Evolutionary conservation across 768 basidiomycete genomes (phyloP), one percentile per base, ranked within the genome.

Genomic region (Brasilioporus rufonigricans): DNA sequence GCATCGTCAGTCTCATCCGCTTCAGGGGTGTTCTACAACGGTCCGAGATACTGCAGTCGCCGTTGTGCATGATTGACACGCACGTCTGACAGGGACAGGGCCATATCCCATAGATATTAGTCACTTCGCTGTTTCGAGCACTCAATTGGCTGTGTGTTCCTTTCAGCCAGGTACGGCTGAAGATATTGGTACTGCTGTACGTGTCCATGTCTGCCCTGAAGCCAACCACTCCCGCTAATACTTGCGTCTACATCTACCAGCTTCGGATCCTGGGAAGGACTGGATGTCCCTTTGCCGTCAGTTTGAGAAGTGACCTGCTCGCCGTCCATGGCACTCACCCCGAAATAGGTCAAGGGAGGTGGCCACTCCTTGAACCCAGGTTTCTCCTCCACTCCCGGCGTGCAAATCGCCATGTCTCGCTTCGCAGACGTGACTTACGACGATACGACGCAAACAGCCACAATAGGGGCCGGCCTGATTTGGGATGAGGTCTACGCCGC

Each of bases 401-500:
- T 87, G 13, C 82, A 82, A 14, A 85, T 87, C 9, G 68, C 80
- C 9, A 79, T 86, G 81, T 65, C 56, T 36, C 69, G 74, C 2
- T 83, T 85, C 62, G 71, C 72, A 5, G 56, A 76, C 18, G 74
- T 82, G 21, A 69, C 50, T 1, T 83, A 82, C 49, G 64, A 81
- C 43, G 53, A 65, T 2, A 50, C 58, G 0, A 59, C 74, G 0
- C 70, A 76, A 50, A 82, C 77, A 0, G 80, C 66, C 2, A 70
- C 62, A 12, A 57, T 77, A 46, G 74, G 72, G 32, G 62, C 74
- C 9, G 76, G 76, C 6, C 61, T 82, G n/a, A 73, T 83, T 26
- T 88, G 85, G 85, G 86, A 89, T 62, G 79, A 85, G 32, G 83
- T 81, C 67, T 87, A 86, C 57, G 71, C 72, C 3, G 79, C 77